These are phyloP conservation scores for Penicillium sp. DNA, from an alignment of 2,329 filamentous ascomycete genomes.

Conservation along the genomic window DNA sequence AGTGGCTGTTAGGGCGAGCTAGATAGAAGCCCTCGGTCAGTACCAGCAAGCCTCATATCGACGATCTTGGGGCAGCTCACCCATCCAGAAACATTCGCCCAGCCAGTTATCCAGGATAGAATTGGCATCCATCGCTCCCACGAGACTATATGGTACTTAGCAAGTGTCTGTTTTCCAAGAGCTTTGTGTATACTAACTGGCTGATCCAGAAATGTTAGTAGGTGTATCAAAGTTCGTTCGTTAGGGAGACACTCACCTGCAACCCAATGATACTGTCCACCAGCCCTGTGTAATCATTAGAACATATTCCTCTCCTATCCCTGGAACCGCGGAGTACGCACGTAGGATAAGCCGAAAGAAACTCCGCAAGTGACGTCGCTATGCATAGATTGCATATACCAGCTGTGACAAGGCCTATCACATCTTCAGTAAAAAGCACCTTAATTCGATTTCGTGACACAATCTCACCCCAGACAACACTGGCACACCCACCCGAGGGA, in stretches of 20 bases:
- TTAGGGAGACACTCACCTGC: conserved; percentile 48
- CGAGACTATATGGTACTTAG: conserved; percentile 48
- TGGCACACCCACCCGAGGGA: conserved; percentile 71
- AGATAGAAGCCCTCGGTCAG: background rate
- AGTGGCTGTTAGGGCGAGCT: conserved; percentile 66
- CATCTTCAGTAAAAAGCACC: background rate
- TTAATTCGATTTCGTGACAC: background rate
- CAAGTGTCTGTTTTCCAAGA: background rate
- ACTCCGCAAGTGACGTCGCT: conserved; percentile 72
- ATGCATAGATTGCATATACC: conserved; percentile 73
- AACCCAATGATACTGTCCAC: conserved; percentile 74
- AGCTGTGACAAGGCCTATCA: conserved; percentile 56
- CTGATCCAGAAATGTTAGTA: conserved; percentile 21
- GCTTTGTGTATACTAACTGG: conserved; percentile 42
- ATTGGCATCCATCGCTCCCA: conserved; percentile 65
- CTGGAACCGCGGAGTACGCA: conserved; percentile 24
- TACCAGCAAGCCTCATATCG: background rate
- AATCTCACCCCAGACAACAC: conserved; percentile 72
- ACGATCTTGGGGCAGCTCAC: conserved; percentile 42
- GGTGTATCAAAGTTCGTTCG: background rate
- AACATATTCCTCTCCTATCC: background rate
- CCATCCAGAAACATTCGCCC: conserved; percentile 73
- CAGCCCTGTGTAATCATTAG: conserved; percentile 45
- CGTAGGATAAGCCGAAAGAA: conserved; percentile 67
- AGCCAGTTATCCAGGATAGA: conserved; percentile 73